A percentile compares a stretch with the other conserved stretches of the same genome.
Conservation (phyloP, 768 basidiomycete genomes). For the Pleurotus platypus region DNA sequence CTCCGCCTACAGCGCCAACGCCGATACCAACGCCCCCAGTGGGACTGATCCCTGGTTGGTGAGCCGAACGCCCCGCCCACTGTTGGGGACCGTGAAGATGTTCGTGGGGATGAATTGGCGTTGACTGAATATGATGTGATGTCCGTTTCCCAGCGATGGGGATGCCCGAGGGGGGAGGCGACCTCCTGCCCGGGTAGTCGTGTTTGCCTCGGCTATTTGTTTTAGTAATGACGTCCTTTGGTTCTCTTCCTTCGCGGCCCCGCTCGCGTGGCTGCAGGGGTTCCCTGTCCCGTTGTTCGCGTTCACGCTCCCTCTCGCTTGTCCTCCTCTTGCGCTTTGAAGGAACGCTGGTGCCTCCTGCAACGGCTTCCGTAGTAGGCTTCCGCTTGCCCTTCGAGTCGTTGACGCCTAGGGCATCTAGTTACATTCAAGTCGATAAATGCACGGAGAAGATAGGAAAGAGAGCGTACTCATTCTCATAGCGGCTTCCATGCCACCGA, state of each 20-base stretch:
- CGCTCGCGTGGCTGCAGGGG: conserved; percentile 2
- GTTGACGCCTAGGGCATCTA: too few relatives aligned
- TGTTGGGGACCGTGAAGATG: conserved; percentile 9
- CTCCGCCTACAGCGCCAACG: too few relatives aligned
- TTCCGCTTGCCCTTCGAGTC: conserved; percentile 22
- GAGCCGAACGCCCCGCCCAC: background rate
- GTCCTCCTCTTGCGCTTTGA: conserved; percentile 70
- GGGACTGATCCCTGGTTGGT: background rate
- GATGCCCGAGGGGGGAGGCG: conserved; percentile 15
- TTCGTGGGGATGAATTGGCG: conserved; percentile 8
- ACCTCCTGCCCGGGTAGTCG: conserved; percentile 27
- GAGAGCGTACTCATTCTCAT: conserved; percentile 15
- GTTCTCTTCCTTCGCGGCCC: too few relatives aligned
- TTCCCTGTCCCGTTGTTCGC: conserved; percentile 25
- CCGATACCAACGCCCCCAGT: too few relatives aligned
- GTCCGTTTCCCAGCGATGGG: conserved; percentile 9
- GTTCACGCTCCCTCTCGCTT: conserved; percentile 38
- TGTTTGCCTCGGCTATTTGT: conserved; percentile 26
- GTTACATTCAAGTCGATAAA: too few relatives aligned
- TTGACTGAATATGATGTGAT: conserved; percentile 12
- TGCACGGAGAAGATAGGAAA: background rate
- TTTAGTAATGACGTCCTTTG: too few relatives aligned
- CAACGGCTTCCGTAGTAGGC: conserved; percentile 41
- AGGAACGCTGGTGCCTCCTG: conserved; percentile 35
- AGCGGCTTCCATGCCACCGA: too few relatives aligned